Evolutionary conservation across 2,329 filamentous ascomycete genomes (phyloP), one percentile per base, ranked within the genome.

Genomic region (Trichophyton simii): DNA sequence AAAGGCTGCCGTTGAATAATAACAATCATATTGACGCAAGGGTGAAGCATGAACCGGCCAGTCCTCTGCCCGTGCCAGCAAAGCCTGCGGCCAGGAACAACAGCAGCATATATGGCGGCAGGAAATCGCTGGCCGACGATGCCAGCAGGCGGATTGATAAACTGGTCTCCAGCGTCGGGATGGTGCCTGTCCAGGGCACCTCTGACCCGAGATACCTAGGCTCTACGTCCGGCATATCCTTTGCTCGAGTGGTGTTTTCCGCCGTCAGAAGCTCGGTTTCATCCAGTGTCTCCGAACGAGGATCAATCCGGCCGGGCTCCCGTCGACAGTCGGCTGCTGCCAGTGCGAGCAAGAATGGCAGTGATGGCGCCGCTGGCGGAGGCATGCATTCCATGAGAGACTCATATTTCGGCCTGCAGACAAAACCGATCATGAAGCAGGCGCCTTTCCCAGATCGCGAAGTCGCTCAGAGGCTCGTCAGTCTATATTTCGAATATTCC

Each of bases 321-420:
- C 70, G 71, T 73, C 79, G 65, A 68, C 79, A 64, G 68, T 80
- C 64, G 76, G 80, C 73, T 65, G 75, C 78, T 55, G 75, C 78
- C 42, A 77, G 76, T 25, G 78, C 59, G 42, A 50, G 36, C 58
- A 44, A 44, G 22, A 25, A 18, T 41, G 36, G n/a, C 9, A 25
- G 22, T 13, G 22, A 42, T 25, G 28, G 54, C 18, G 22, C 41
- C n/a, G 41, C 31, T 11, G 34, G 81, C 41, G 80, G 82, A 44
- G 90, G 89, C 18, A 36, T 55, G 52, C 52, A 55, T 28, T 90
- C 88, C 11, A 94, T 96, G 87, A 83, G 91, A 63, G 92, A 97
- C 74, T 95, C 91, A 0, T 96, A 96, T 79, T 97, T 97, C 70
- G 92, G 92, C n/a, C 78, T 97, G 52, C 91, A 96, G 68, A 95